Evolutionary conservation across 2,329 filamentous ascomycete species (phyloP).

Genomic region (Periconia sp.): DNA sequence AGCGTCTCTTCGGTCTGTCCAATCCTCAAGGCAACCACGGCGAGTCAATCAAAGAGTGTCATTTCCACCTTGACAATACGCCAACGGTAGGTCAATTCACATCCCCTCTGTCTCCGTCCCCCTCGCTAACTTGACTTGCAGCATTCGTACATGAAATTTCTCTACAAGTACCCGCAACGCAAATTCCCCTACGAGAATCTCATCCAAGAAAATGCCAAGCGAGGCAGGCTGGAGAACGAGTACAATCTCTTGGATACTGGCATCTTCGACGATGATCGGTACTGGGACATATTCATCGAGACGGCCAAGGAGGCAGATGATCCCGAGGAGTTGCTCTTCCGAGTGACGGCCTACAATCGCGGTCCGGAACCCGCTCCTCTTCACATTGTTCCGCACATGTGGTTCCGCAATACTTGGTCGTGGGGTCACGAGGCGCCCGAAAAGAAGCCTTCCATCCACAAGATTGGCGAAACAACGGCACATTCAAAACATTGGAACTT

Average conservation of each 20-base stretch:
- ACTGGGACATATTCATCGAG: conserved; percentile 98
- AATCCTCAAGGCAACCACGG: conserved; percentile 98
- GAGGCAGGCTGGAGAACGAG: conserved; percentile 76
- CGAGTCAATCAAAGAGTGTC: conserved; percentile 93
- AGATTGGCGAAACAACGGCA: conserved; percentile 66
- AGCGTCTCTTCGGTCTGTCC: conserved; percentile 89
- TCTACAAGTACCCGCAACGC: conserved; percentile 95
- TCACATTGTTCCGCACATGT: conserved; percentile 91
- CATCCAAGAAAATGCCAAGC: conserved; percentile 77
- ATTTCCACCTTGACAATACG: conserved; percentile 95
- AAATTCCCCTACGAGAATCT: conserved; percentile 91
- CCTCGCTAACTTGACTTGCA: conserved; percentile 40
- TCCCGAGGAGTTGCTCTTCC: conserved; percentile 87
- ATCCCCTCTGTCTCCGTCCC: conserved; percentile 42
- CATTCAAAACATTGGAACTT: conserved; percentile 79
- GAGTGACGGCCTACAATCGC: conserved; percentile 94
- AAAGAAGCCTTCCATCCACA: conserved; percentile 77
- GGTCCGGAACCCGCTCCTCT: conserved; percentile 87
- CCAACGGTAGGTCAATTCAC: conserved; percentile 59
- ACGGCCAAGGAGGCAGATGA: conserved; percentile 93
- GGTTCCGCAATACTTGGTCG: conserved; percentile 97
- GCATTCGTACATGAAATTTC: conserved; percentile 98
- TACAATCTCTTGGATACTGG: conserved; percentile 92
- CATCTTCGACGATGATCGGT: conserved; percentile 82
- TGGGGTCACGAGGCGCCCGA: conserved; percentile 80